Evolutionary conservation across 306 rosid species (phyloP).

Genomic region (Macrotyloma uniflorum): DNA sequence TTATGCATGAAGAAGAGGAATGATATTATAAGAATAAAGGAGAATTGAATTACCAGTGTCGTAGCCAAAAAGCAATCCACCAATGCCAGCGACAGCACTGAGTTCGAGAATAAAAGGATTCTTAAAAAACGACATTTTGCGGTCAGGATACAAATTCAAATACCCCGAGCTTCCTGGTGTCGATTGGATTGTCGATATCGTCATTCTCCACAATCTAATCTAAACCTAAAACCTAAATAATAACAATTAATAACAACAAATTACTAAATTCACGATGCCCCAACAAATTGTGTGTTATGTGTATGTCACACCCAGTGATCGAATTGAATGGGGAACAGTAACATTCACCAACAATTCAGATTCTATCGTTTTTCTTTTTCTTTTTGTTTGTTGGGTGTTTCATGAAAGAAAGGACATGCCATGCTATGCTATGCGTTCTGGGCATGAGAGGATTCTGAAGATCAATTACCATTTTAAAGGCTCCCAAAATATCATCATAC

Average conservation of each 20-base stretch:
- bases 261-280: not conserved
- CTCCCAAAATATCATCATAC: no score
- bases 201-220: not conserved
- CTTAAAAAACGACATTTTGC: conserved; percentile 49
- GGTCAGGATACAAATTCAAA: conserved; percentile 49
- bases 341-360: not conserved
- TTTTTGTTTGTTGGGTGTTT: not conserved
- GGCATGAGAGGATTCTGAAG: not conserved
- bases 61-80: conserved; percentile 57
- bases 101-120: conserved; percentile 44
- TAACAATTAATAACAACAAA: no score
- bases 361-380: not conserved
- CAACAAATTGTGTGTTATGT: no score
- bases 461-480: no score
- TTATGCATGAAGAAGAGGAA: no score
- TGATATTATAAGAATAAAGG: not conserved
- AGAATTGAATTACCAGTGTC: conserved; percentile 29
- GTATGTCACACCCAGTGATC: no score
- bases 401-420: not conserved
- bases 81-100: conserved; percentile 50
- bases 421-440: not conserved
- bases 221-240: not conserved
- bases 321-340: no score
- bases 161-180: conserved; percentile 59
- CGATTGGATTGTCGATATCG: conserved; percentile 1